These are phyloP conservation scores for Neohortaea acidophila DNA, from an alignment of 495 filamentous ascomycete genomes.

Conservation along the genomic window DNA sequence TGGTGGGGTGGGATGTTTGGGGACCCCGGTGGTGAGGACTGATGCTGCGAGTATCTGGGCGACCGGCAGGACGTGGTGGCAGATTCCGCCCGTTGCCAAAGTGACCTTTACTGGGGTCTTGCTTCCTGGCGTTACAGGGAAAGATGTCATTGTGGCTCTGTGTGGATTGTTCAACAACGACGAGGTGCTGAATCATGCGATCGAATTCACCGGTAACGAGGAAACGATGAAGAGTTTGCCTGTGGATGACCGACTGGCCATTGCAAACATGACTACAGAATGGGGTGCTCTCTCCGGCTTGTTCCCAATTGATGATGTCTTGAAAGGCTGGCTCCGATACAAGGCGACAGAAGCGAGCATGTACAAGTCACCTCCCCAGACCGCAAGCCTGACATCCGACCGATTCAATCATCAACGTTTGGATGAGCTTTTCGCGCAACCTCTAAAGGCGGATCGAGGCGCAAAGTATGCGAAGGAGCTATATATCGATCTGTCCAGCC, in stretches of 20 bases:
- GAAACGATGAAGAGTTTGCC: constrained; percentile 61
- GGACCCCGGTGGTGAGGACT: constrained; percentile 72
- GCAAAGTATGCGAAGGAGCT: constrained; percentile 74
- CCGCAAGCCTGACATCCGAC: constrained; percentile 20
- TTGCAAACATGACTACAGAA: constrained; percentile 92
- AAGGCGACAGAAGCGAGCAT: constrained; percentile 60
- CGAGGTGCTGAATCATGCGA: constrained; percentile 82
- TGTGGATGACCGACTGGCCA: constrained; percentile 66
- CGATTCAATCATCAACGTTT: constrained; percentile 56
- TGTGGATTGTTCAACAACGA: constrained; percentile 79
- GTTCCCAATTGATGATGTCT: constrained; percentile 66
- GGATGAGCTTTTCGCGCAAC: constrained; percentile 54
- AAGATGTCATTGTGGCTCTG: constrained; percentile 86
- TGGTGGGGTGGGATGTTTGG: constrained; percentile 64
- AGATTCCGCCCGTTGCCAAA: constrained; percentile 71
- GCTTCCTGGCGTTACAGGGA: constrained; percentile 74
- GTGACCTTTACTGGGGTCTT: constrained; percentile 62
- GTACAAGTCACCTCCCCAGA: constrained; percentile 30
- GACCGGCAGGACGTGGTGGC: constrained; percentile 74
- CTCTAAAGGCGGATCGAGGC: constrained; percentile 54
- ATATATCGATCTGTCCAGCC: constrained; percentile 60
- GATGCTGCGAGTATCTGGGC: constrained; percentile 82
- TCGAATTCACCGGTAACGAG: constrained; percentile 74
- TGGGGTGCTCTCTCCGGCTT: constrained; percentile 75
- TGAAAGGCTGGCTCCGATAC: constrained; percentile 59